These are phyloP conservation scores for Periconia sp. DNA, from an alignment of 2,329 filamentous ascomycete species.

Conservation along the genomic window DNA sequence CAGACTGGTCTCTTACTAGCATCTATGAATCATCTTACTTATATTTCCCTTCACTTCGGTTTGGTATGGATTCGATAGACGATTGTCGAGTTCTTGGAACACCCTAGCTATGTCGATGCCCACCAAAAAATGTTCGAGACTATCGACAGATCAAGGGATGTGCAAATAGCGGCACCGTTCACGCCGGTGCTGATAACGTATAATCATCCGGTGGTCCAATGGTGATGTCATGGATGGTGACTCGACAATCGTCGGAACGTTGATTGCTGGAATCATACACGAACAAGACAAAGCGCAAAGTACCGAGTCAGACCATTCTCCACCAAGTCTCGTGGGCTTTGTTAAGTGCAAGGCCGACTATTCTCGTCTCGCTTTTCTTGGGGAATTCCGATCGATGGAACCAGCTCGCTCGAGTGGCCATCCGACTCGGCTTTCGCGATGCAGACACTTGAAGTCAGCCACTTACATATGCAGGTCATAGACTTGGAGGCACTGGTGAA, in stretches of 20 bases:
- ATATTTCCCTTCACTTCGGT: too few relatives aligned
- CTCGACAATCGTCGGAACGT: conserved; percentile 18
- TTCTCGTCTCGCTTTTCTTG: conserved; percentile 21
- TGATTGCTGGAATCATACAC: conserved; percentile 27
- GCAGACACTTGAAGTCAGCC: conserved; percentile 31
- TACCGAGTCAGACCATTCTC: conserved; percentile 8
- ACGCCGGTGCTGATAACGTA: too few relatives aligned
- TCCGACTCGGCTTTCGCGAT: conserved; percentile 37
- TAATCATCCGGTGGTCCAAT: too few relatives aligned
- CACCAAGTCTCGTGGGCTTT: conserved; percentile 14
- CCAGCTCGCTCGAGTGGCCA: conserved; percentile 25
- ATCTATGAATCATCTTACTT: too few relatives aligned
- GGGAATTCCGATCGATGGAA: conserved; percentile 31
- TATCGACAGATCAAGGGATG: background rate
- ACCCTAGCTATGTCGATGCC: too few relatives aligned
- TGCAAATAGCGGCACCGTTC: background rate
- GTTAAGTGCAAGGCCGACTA: conserved; percentile 27
- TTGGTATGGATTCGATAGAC: too few relatives aligned
- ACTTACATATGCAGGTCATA: conserved; percentile 11
- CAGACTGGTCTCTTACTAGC: too few relatives aligned
- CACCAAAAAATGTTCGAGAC: background rate
- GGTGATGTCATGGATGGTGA: conserved; percentile 28
- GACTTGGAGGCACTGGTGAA: conserved; percentile 33
- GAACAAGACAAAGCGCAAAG: conserved; percentile 18
- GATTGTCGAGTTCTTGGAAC: too few relatives aligned